phyloP scores from a whole-genome alignment of 768 basidiomycete species.

The Gyrodon lividus region DNA sequence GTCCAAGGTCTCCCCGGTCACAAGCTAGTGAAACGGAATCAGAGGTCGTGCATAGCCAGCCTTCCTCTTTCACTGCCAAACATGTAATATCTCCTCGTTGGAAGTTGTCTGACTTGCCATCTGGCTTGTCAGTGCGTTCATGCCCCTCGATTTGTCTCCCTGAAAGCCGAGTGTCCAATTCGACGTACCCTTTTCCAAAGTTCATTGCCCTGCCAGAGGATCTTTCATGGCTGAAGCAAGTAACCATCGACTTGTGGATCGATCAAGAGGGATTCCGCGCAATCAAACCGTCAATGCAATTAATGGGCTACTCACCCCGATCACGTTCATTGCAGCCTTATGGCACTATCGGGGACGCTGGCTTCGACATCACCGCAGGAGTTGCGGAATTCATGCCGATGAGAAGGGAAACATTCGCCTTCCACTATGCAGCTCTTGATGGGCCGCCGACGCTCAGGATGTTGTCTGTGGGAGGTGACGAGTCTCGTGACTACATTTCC shows the following conservation, averaged over 20 bases:
- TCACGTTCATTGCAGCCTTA: slow-evolving; percentile 28
- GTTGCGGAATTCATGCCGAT: slow-evolving; percentile 67
- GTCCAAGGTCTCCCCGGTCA: slow-evolving; percentile 23
- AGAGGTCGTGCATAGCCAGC: background rate
- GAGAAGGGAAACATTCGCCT: slow-evolving; percentile 56
- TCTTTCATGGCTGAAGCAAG: slow-evolving; percentile 53
- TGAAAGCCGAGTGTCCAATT: slow-evolving; percentile 4
- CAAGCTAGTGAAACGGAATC: slow-evolving; percentile 18
- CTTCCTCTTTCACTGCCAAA: slow-evolving; percentile 1
- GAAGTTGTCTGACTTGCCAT: slow-evolving; percentile 12
- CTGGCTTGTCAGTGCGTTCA: slow-evolving; percentile 5
- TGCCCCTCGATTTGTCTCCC: background rate
- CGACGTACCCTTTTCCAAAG: slow-evolving; percentile 11
- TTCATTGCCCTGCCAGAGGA: slow-evolving; percentile 34
- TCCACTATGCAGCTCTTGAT: slow-evolving; percentile 72
- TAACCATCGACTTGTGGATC: slow-evolving; percentile 62
- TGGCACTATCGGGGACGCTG: slow-evolving; percentile 23
- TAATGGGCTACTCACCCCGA: slow-evolving; percentile 49
- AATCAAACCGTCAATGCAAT: slow-evolving; percentile 56
- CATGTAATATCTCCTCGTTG: slow-evolving; percentile 8
- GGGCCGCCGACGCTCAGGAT: slow-evolving; percentile 67
- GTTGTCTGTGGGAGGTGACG: slow-evolving; percentile 64
- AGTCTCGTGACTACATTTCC: slow-evolving; percentile 71
- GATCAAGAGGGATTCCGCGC: slow-evolving; percentile 84
- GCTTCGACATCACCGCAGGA: slow-evolving; percentile 39